These are phyloP conservation scores for Colletotrichum shisoi DNA, from an alignment of 2,329 filamentous ascomycete species.

Conservation along the genomic window DNA sequence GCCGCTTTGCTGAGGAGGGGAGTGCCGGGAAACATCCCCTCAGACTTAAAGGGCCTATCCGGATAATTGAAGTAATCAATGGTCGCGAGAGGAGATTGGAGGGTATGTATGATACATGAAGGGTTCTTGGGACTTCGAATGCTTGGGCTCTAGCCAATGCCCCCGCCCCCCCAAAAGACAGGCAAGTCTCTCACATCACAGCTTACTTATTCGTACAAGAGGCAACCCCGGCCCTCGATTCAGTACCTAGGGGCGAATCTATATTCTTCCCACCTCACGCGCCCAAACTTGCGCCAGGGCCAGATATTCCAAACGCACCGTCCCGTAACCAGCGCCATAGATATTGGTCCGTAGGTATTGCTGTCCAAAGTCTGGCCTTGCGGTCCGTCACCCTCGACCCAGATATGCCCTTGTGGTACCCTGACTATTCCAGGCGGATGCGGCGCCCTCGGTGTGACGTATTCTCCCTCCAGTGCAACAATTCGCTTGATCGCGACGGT, in stretches of 20 bases:
- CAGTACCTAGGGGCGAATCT: slow-evolving; percentile 45
- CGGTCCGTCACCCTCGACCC: slow-evolving; percentile 91
- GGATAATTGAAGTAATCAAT: background rate
- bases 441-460: slow-evolving; percentile 70
- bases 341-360: slow-evolving; percentile 88
- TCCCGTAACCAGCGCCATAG: slow-evolving; percentile 76
- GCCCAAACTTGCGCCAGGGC: slow-evolving; percentile 68
- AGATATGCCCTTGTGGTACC: slow-evolving; percentile 85
- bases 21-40: background rate
- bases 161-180: background rate
- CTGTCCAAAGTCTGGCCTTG: slow-evolving; percentile 78
- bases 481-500: slow-evolving; percentile 81
- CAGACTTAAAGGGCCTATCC: background rate
- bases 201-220: slow-evolving; percentile 14
- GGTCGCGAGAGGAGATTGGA: background rate
- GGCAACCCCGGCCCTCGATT: slow-evolving; percentile 42
- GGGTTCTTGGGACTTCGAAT: background rate
- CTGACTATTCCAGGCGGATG: slow-evolving; percentile 65
- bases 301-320: slow-evolving; percentile 76
- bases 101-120: slow-evolving; percentile 2
- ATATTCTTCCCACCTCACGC: slow-evolving; percentile 66
- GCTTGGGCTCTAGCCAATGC: background rate
- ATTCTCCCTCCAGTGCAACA: slow-evolving; percentile 80
- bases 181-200: background rate
- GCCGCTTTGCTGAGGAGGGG: background rate